Evolutionary conservation across 2,329 filamentous ascomycete species (phyloP), one percentile per base, ranked within the genome.

Genomic region (Fusarium mangiferae): DNA sequence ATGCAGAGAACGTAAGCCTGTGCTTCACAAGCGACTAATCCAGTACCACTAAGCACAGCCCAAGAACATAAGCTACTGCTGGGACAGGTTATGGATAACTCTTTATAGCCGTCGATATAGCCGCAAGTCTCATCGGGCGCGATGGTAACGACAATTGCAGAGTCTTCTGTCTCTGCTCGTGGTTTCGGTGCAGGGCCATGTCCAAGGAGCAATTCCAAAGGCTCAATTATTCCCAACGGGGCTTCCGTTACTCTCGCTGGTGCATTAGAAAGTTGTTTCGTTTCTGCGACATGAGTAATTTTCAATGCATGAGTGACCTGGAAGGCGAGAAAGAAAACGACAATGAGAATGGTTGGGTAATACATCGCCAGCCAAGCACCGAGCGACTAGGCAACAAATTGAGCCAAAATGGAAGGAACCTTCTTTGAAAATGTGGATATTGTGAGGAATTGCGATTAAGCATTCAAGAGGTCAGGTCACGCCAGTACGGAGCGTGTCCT

Each of bases 1-100:
- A 57, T 0, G 9, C 54, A 57, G 17, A 5, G 2, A 3, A 45
- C 2, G 10, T 45, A 20, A 7, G 17, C 11, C 0, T 13, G 2
- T 3, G 13, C 12, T 11, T 7, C 39, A 22, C 54, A 57, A 0
- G n/a, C 39, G 12, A 45, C 14, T 9, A 45, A 5, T 3, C 39
- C 13, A 3, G 18, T 0, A 15, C 14, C 28, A 35, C 6, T 7
- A 17, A 11, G 13, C 2, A 7, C 8, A 24, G 39, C 54, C 39
- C 54, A 57, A 3, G 22, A 24, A 10, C 54, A 57, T 10, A 6
- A 5, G 8, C 4, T 12, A 12, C 8, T 20, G 18, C 8, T 57
- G 7, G 7, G 8, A 14, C 54, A 57, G 7, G 54, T 45, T 15
- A 57, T 30, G 0, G 39, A 15, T 7, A 30, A 13, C 4, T 30